These are phyloP conservation scores for Pilasporangium apinafurcum DNA, from an alignment of 352 stramenopile genomes.

Conservation along the genomic window DNA sequence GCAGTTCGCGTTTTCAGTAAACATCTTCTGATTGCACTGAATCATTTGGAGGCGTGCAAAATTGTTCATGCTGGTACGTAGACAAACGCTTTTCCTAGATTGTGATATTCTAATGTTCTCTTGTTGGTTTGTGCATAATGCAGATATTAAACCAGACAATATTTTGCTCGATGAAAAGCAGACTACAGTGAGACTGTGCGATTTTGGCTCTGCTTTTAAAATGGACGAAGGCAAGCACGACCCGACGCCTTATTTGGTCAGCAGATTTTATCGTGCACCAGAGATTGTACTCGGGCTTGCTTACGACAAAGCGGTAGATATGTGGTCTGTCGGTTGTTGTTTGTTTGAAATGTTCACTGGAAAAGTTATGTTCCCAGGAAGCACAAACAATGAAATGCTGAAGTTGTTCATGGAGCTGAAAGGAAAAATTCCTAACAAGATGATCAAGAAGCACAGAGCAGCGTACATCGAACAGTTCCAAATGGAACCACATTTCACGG, in stretches of 20 bases:
- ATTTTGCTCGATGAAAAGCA: constrained; percentile 96
- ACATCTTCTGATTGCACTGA: constrained; percentile 72
- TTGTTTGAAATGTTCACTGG: constrained; percentile 98
- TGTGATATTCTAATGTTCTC: constrained; percentile 1
- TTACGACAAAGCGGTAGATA: constrained; percentile 96
- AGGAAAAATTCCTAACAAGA: constrained; percentile 80
- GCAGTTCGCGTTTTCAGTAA: constrained; percentile 83
- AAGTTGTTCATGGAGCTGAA: constrained; percentile 96
- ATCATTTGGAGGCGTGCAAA: constrained; percentile 56
- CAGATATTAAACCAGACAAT: constrained; percentile 98
- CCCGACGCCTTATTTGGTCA: constrained; percentile 98
- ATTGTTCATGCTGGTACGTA: constrained; percentile 92
- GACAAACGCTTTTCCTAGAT: not conserved
- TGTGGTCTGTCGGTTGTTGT: constrained; percentile 97
- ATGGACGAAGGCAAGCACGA: constrained; percentile 88
- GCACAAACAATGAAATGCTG: constrained; percentile 98
- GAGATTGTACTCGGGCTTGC: constrained; percentile 89
- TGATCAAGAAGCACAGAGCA: constrained; percentile 77
- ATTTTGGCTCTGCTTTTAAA: constrained; percentile 97
- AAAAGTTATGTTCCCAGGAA: constrained; percentile 95
- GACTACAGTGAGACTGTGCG: constrained; percentile 93
- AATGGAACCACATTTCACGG: constrained; percentile 85
- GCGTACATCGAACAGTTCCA: constrained; percentile 76
- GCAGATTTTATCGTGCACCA: constrained; percentile 97
- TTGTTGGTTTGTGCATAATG: constrained; percentile 1